Conservation (phyloP, 2,329 filamentous ascomycete species). For the Aspergillus floridensis region DNA sequence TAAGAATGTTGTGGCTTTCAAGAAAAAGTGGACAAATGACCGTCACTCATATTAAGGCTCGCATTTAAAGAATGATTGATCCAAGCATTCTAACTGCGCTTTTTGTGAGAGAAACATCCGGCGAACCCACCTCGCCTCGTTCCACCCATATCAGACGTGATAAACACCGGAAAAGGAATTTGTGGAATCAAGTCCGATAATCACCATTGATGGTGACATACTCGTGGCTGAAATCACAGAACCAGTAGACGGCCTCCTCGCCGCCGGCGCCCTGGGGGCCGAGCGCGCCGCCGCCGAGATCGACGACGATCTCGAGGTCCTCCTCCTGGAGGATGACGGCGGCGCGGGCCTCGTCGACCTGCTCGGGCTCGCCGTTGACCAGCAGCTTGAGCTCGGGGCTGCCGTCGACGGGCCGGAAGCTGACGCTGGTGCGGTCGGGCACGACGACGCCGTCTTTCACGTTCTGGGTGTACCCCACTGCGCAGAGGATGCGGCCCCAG, state of each 20-base stretch:
- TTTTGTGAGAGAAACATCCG: no score
- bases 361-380: constrained; percentile 60
- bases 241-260: constrained; percentile 61
- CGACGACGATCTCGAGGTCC: constrained; percentile 61
- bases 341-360: constrained; percentile 60
- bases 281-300: constrained; percentile 52
- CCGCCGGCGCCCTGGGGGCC: constrained; percentile 41
- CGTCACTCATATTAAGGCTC: no score
- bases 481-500: constrained; percentile 96
- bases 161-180: no score
- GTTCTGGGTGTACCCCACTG: constrained; percentile 73
- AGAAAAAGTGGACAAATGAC: no score
- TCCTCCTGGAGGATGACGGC: constrained; percentile 60
- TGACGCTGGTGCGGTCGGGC: constrained; percentile 58
- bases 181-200: constrained; percentile 54
- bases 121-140: no score
- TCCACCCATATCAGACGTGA: neutral
- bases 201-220: constrained; percentile 69
- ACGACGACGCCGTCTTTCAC: constrained; percentile 48
- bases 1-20: no score
- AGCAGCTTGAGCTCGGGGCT: constrained; percentile 57
- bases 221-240: constrained; percentile 67
- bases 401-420: constrained; percentile 59
- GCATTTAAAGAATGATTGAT: no score
- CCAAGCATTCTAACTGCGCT: no score